phyloP scores from a whole-genome alignment of 768 basidiomycete species.

The Podaxis mareebaensis region DNA sequence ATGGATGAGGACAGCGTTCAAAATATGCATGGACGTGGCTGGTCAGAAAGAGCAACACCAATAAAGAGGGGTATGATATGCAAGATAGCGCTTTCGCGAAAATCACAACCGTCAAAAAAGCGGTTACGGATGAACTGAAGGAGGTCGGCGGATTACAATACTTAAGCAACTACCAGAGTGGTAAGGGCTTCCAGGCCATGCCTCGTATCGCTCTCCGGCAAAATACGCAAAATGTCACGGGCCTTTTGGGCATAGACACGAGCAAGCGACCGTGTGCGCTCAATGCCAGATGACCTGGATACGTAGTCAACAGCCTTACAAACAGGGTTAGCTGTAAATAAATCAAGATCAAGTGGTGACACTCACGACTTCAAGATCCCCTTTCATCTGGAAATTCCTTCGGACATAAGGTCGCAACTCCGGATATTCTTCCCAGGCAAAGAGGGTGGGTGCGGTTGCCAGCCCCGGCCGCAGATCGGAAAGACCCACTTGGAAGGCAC shows the following conservation, averaged over 20 bases:
- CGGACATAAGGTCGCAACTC: slow-evolving; percentile 75
- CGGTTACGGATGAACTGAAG: not conserved
- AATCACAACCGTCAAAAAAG: not conserved
- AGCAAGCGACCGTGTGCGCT: slow-evolving; percentile 79
- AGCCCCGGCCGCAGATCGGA: slow-evolving; percentile 30
- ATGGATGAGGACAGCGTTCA: not conserved
- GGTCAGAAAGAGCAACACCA: too few species aligned
- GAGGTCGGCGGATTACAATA: slow-evolving; percentile 35
- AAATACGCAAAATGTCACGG: slow-evolving; percentile 57
- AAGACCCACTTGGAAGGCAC: slow-evolving; percentile 61
- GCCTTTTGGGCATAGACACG: slow-evolving; percentile 75
- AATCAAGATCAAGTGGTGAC: not conserved
- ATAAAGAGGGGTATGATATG: too few species aligned
- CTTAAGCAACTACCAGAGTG: slow-evolving; percentile 64
- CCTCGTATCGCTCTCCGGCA: slow-evolving; percentile 84
- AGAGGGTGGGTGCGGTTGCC: slow-evolving; percentile 82
- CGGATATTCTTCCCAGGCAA: slow-evolving; percentile 83
- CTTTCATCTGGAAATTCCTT: slow-evolving; percentile 72
- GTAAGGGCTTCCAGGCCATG: slow-evolving; percentile 73
- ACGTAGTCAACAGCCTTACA: slow-evolving; percentile 69
- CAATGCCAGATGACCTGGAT: slow-evolving; percentile 68
- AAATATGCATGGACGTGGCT: not conserved
- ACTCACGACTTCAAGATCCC: slow-evolving; percentile 79
- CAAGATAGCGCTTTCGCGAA: too few species aligned
- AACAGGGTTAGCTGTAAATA: not conserved